Base-by-base conservation (phyloP, 495 filamentous ascomycete genomes). In the Xylaria sp. region DNA sequence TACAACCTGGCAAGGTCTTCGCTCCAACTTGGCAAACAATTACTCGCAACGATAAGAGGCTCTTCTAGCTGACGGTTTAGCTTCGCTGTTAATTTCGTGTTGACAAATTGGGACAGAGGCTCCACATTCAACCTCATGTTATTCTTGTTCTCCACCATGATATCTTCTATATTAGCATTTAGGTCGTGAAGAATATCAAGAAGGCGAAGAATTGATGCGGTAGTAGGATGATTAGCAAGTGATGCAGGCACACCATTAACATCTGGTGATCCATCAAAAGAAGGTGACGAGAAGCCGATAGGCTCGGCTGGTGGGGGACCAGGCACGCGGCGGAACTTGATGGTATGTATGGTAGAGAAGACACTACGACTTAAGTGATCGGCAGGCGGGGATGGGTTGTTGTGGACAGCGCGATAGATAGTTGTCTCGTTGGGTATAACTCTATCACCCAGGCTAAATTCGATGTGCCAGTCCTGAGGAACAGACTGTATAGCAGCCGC, bases 51-150 rank as follows among this genome's bases (percentile, higher is more conserved):
- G 72, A 99, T 97, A 52, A 99, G 84, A n/a, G 96, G 96, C 82
- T 99, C 96, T 79, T 99, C 96, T 48, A 99, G 82, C 77, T 99
- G 96, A 40, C 96, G 90, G 75, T 99, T 99, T 52, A 99, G 87
- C 81, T 99, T 99, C n/a, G 96, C 96, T 2, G 96, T 99, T 61
- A 99, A 88, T 81, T 99, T 99, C 0, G 95, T 97, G 75, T 99
- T 99, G 80, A 99, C 96, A 76, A 99, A 98, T 74, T 98, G 97
- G 14, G 95, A 91, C 50, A 97, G 78, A 7, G 95, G 93, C 80
- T 98, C 96, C 21, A 86, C 82, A 50, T 91, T 93, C 57, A 97
- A 82, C 63, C 87, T 89, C 50, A 91, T 79, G 3, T 85, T 82
- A 58, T 91, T 90, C 75, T 92, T 91, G 74, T 93, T 92, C 59